These are phyloP conservation scores for Spizellomyces sp. DNA, from an alignment of 192 early-diverging fungal species.

Conservation along the genomic window DNA sequence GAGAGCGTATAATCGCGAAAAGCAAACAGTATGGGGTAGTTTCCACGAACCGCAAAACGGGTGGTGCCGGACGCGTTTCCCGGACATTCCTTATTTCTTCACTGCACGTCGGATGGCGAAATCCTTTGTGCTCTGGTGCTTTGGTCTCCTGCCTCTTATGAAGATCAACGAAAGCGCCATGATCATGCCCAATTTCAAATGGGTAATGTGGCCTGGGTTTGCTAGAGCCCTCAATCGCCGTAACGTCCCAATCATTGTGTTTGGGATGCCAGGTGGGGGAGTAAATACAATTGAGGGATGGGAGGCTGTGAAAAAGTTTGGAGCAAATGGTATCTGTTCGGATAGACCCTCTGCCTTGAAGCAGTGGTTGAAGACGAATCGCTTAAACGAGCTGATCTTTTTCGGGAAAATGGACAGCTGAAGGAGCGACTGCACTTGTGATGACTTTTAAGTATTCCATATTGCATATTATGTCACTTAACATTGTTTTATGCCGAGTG, in stretches of 20 bases:
- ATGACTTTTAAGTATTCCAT: too few species aligned
- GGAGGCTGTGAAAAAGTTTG: constrained; percentile 32
- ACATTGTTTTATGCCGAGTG: too few species aligned
- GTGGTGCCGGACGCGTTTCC: constrained; percentile 40
- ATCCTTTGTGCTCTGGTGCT: constrained; percentile 24
- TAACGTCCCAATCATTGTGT: constrained; percentile 49
- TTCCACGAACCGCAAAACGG: constrained; percentile 22
- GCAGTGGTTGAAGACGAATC: constrained; percentile 41
- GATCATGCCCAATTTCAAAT: constrained; percentile 44
- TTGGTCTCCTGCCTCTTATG: constrained; percentile 44
- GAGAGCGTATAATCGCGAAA: constrained; percentile 30
- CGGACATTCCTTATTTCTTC: constrained; percentile 48
- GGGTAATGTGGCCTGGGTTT: constrained; percentile 38
- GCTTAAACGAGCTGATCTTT: constrained; percentile 17
- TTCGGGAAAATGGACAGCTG: not conserved
- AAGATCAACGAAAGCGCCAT: constrained; percentile 38
- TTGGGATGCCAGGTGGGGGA: constrained; percentile 48
- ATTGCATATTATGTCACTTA: too few species aligned
- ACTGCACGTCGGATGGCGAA: constrained; percentile 17
- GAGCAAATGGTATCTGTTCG: constrained; percentile 52
- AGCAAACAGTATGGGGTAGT: constrained; percentile 52
- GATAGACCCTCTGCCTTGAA: constrained; percentile 42
- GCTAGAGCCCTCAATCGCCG: constrained; percentile 38
- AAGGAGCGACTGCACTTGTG: not conserved
- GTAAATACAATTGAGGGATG: constrained; percentile 44